Evolutionary conservation across 176 grass and related monocot genomes (phyloP).

Genomic region (Oryza australiensis): DNA sequence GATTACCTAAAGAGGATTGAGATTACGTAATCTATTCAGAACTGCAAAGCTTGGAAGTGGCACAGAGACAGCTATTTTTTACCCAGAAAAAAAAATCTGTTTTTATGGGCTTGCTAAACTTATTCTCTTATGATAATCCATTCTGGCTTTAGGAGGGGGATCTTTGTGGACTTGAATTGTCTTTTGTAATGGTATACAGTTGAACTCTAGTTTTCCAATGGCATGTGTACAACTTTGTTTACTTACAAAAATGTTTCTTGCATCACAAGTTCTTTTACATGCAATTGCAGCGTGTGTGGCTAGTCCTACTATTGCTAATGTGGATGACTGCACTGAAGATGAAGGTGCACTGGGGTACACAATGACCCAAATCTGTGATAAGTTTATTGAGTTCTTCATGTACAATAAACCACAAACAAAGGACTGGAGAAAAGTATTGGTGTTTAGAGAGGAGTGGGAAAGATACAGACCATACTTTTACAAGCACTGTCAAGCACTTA

Average conservation of each 20-base stretch:
- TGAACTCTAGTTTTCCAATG: neutral
- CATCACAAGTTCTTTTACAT: slow-evolving; percentile 4
- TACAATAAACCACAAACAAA: slow-evolving; percentile 76
- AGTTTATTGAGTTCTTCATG: slow-evolving; percentile 90
- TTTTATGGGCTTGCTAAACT: neutral
- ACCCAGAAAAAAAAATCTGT: neutral
- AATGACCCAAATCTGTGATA: slow-evolving; percentile 83
- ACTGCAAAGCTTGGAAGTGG: neutral
- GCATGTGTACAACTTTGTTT: neutral
- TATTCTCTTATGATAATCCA: neutral
- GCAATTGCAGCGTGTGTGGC: slow-evolving; percentile 38
- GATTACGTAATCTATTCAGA: neutral
- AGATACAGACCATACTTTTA: slow-evolving; percentile 76
- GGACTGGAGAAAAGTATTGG: slow-evolving; percentile 90
- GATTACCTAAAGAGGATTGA: neutral
- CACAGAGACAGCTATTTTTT: neutral
- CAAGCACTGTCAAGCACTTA: slow-evolving; percentile 41
- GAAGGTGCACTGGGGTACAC: slow-evolving; percentile 80
- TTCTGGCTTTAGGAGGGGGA: neutral
- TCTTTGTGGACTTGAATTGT: neutral
- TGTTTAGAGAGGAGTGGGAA: slow-evolving; percentile 88
- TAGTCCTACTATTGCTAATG: slow-evolving; percentile 26
- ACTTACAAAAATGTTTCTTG: neutral
- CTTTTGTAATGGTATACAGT: neutral
- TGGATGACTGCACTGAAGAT: slow-evolving; percentile 41